Base-by-base conservation (phyloP, 371 early-diverging fungal genomes). In the Zychaea mexicana region DNA sequence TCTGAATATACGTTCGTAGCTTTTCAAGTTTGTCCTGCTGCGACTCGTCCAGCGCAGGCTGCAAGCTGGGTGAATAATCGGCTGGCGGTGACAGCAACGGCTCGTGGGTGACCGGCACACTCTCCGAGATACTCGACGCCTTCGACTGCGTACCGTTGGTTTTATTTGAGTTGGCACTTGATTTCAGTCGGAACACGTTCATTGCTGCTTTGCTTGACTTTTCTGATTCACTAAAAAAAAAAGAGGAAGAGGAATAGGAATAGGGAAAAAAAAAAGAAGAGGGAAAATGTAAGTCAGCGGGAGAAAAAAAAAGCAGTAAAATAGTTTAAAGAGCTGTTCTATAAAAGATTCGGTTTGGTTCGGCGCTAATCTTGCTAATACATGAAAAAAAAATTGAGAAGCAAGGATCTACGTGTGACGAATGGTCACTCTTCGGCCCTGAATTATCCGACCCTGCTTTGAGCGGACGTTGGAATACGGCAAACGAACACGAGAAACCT, bases 1-100 rank as follows among this genome's bases (percentile, higher is more conserved):
- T 70, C 17, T 84, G 77, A 21, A 89, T 80, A 26, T 85, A 82
- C 10, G 67, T 60, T 62, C 75, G 73, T 45, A 90, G 64, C 59
- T 76, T 66, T 9, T 74, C 77, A 27, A 88, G 68, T 26, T 83
- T 73, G 8, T 69, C 54, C 42, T 73, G 59, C 61, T 90, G 88
- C 12, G 73, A 71, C 9, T 70, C 78, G 27, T 74, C 77, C 54
- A 89, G 69, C 22, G 82, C 64, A 2, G 67, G 78, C 9, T 61
- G 64, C 12, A 30, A 21, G 10, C 57, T 45, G 15, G 77, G 72
- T 22, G 57, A 60, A 46, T 67, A 74, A 3, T 62, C 57, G 17
- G 52, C 57, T 6, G 72, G 65, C 22, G 76, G 72, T 55, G 74
- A 68, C 45, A 81, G 46, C 31, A 77, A 71, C 28, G 81, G 81